Conservation (phyloP, 768 basidiomycete genomes). For the Heimioporus sp. region DNA sequence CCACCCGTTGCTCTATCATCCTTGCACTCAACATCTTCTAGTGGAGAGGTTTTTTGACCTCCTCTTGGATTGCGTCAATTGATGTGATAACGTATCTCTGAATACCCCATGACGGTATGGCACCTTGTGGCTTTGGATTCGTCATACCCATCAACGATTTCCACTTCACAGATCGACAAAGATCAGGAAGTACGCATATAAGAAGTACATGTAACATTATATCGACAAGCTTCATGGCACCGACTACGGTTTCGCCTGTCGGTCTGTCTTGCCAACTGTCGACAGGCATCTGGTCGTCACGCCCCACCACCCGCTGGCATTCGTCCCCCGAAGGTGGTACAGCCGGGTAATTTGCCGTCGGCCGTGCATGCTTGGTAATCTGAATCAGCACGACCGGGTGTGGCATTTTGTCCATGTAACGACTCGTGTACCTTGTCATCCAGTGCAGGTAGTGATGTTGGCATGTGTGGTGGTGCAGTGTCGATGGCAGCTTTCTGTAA, state of each 20-base stretch:
- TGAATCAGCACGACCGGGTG: slow-evolving; percentile 23
- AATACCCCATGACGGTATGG: slow-evolving; percentile 32
- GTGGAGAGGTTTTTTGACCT: slow-evolving; percentile 63
- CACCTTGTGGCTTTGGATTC: neutral
- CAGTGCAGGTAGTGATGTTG: neutral
- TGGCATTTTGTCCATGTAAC: neutral
- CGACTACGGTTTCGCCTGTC: slow-evolving; percentile 1
- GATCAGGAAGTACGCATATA: too few species aligned
- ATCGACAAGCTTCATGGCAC: neutral
- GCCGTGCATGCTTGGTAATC: slow-evolving; percentile 41
- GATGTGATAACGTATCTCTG: slow-evolving; percentile 58
- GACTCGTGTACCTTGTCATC: slow-evolving; percentile 8
- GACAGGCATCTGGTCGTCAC: slow-evolving; percentile 52
- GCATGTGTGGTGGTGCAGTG: slow-evolving; percentile 30
- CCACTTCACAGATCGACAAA: too few species aligned
- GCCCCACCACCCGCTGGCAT: slow-evolving; percentile 56
- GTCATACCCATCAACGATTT: too few species aligned
- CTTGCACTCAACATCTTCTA: slow-evolving; percentile 25
- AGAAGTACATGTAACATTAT: neutral
- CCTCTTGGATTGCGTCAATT: slow-evolving; percentile 56
- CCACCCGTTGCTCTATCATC: neutral
- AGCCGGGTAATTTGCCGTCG: slow-evolving; percentile 27
- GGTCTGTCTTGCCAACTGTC: too few species aligned
- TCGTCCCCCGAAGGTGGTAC: slow-evolving; percentile 42
- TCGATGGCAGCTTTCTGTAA: slow-evolving; percentile 70